Base-by-base conservation (phyloP, 208 protist genomes). In the Novymonas esmeraldas region DNA sequence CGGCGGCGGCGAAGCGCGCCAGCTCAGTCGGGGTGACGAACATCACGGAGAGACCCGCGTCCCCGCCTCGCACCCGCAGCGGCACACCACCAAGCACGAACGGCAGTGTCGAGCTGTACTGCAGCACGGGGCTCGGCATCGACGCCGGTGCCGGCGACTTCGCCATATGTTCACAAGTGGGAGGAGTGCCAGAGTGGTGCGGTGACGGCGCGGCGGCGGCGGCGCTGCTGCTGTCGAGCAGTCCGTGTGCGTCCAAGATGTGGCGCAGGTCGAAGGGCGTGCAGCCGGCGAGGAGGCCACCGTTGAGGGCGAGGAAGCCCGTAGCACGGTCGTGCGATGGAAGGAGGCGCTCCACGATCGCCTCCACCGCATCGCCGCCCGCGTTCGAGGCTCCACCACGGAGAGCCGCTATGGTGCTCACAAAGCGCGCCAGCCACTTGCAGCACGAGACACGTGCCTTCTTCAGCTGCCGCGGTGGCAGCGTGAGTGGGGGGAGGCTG, bases 301-400 rank as follows among this genome's bases (percentile, higher is more conserved):
- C 78, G 51, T 92, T 92, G n/a, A 92, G 50, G 2, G 73, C 86
- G 26, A 92, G 57, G 55, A 85, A 87, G 1, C 78, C 86, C 20
- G 61, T 73, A 0, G 56, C 48, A 18, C 45, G 42, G 48, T n/a
- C 55, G 13, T 36, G 62, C 20, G 39, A 36, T 5, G 34, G 20
- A 20, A 44, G 31, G 6, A 68, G 10, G 26, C 42, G 11, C 33
- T 18, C 33, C 34, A 14, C 44, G 7, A 66, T 29, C 9, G 24
- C 24, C 22, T n/a, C 39, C 11, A 63, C n/a, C n/a, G n/a, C n/a
- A n/a, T n/a, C n/a, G n/a, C n/a, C n/a, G n/a, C n/a, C n/a, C n/a
- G n/a, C n/a, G n/a, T n/a, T n/a, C n/a, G n/a, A n/a, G n/a, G n/a
- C n/a, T n/a, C n/a, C n/a, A n/a, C n/a, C n/a, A n/a, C n/a, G n/a